phyloP scores from a whole-genome alignment of 495 filamentous ascomycete genomes.

The Penicillium macrosclerotiorum region DNA sequence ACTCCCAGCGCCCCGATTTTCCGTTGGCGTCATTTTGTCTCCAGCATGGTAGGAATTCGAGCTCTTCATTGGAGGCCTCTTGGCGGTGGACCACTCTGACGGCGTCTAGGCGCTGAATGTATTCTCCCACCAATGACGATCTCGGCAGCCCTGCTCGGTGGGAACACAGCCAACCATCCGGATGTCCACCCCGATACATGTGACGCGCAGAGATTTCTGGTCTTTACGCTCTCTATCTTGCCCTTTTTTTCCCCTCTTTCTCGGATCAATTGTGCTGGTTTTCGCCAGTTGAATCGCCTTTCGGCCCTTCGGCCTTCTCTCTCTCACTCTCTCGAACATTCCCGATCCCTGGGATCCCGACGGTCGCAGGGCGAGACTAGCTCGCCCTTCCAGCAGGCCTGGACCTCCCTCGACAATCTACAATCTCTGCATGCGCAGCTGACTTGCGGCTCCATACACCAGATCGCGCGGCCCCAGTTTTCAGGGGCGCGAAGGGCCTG shows the following conservation, averaged over 20 bases:
- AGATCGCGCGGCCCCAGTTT: conserved; percentile 21
- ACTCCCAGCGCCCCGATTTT: too few species aligned
- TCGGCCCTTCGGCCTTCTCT: not conserved
- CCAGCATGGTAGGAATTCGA: too few species aligned
- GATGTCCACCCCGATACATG: conserved; percentile 23
- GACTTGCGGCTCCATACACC: conserved; percentile 25
- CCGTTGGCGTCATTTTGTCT: too few species aligned
- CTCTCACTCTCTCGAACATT: not conserved
- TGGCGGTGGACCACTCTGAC: conserved; percentile 25
- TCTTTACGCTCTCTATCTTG: too few species aligned
- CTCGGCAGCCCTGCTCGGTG: conserved; percentile 20
- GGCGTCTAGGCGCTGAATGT: conserved; percentile 19
- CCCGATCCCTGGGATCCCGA: not conserved
- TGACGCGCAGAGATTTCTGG: conserved; percentile 37
- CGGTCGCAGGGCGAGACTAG: not conserved
- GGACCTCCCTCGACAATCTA: not conserved
- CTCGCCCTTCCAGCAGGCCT: not conserved
- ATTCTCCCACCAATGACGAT: conserved; percentile 38
- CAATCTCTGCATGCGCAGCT: conserved; percentile 30
- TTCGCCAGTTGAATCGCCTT: too few species aligned
- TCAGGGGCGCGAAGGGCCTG: conserved; percentile 13
- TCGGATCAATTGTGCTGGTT: too few species aligned
- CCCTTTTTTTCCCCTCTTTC: too few species aligned
- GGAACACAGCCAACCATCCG: conserved; percentile 4
- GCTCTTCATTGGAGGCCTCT: conserved; percentile 8